A percentile compares a stretch with the other conserved stretches of the same genome.
These are phyloP conservation scores for Diaporthe citri DNA, from an alignment of 2,329 filamentous ascomycete species.

Conservation along the genomic window DNA sequence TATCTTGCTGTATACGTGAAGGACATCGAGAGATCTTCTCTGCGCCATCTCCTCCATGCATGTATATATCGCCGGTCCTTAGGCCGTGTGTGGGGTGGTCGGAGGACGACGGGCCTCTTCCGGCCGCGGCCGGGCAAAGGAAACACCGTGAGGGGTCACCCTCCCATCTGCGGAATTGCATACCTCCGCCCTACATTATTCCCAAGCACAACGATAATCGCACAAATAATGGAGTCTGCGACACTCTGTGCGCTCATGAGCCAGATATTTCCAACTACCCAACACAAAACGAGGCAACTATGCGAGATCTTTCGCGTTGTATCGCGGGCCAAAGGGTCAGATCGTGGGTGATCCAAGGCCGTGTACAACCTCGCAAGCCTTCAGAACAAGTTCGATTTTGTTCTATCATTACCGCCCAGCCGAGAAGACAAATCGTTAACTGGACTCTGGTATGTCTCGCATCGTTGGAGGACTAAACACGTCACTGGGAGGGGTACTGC, in stretches of 20 bases:
- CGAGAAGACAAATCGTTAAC: neutral
- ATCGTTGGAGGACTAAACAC: neutral
- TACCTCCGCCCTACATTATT: neutral
- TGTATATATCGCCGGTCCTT: constrained; percentile 13
- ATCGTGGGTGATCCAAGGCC: neutral
- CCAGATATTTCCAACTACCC: neutral
- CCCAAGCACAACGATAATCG: neutral
- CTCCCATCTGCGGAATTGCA: neutral
- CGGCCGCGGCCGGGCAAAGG: constrained; percentile 31
- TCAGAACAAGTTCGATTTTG: too few species aligned
- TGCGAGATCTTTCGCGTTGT: neutral
- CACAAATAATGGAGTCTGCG: neutral
- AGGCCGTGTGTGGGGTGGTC: neutral
- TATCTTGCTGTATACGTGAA: neutral
- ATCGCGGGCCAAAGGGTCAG: too few species aligned
- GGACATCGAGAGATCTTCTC: neutral
- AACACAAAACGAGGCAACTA: neutral
- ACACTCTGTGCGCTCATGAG: neutral
- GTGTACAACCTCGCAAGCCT: neutral
- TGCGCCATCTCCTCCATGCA: too few species aligned
- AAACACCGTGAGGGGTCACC: constrained; percentile 32
- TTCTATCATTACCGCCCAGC: neutral
- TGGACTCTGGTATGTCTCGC: neutral
- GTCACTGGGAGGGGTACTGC: neutral
- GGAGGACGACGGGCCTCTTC: neutral